Conservation (phyloP, 305 asterid genomes). For the Solanum hybrid region DNA sequence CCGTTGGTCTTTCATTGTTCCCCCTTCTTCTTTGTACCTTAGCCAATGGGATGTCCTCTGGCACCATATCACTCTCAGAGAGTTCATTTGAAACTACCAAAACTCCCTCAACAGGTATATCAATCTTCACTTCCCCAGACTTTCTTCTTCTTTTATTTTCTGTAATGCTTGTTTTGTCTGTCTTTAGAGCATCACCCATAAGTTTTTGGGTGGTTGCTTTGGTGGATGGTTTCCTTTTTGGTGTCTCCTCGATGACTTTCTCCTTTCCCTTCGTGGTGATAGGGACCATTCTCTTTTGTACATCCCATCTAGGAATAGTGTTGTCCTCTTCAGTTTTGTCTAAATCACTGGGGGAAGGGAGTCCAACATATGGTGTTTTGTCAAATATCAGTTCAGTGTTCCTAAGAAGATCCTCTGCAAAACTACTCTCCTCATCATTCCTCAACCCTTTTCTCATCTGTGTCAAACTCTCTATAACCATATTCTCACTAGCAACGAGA, state of each 20-base stretch:
- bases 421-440: too few species aligned
- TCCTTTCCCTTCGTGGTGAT: background rate
- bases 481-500: too few species aligned
- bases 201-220: background rate
- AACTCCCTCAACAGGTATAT: background rate
- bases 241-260: background rate
- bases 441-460: too few species aligned
- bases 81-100: background rate
- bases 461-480: too few species aligned
- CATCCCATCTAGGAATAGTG: background rate
- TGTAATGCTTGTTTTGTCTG: background rate
- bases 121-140: background rate
- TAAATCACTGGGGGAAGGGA: background rate
- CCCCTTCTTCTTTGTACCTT: too few species aligned
- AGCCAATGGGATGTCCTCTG: background rate
- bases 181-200: background rate
- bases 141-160: background rate
- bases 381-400: too few species aligned
- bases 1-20: too few species aligned
- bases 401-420: too few species aligned
- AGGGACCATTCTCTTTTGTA: background rate
- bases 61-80: background rate
- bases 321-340: background rate
- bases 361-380: background rate
- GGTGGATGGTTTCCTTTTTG: background rate